Conservation (phyloP, 208 protist species). For the Crithidia expoeki region DNA sequence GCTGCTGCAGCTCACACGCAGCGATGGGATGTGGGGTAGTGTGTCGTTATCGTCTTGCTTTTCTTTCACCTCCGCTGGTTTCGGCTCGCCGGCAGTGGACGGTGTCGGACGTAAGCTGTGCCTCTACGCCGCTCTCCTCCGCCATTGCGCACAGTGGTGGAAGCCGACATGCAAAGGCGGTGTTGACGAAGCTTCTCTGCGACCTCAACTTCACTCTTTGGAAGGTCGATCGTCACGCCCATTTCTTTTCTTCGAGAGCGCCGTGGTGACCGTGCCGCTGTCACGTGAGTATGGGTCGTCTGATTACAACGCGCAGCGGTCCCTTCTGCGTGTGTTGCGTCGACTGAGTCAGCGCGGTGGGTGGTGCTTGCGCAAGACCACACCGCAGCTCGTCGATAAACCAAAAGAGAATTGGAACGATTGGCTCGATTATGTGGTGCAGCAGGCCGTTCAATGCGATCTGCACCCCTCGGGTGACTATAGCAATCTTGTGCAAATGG, state of each 20-base stretch:
- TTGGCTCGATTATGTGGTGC: slow-evolving; percentile 37
- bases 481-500: background rate
- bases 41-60: background rate
- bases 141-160: slow-evolving; percentile 33
- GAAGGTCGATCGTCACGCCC: background rate
- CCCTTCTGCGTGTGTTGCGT: slow-evolving; percentile 27
- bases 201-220: background rate
- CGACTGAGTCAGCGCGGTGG: slow-evolving; percentile 19
- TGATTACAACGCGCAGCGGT: background rate
- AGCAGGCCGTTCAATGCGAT: slow-evolving; percentile 10
- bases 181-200: background rate
- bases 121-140: slow-evolving; percentile 18
- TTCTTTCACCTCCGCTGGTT: background rate
- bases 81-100: slow-evolving; percentile 7
- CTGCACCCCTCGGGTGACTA: slow-evolving; percentile 18
- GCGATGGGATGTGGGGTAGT: background rate
- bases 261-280: slow-evolving; percentile 1
- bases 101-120: slow-evolving; percentile 25
- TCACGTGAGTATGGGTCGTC: background rate
- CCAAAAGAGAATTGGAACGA: slow-evolving; percentile 17
- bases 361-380: slow-evolving; percentile 8
- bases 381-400: background rate
- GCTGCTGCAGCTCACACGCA: slow-evolving; percentile 19
- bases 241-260: slow-evolving; percentile 16
- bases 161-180: background rate